Base-by-base conservation (phyloP, 2,329 filamentous ascomycete genomes). In the Aspergillus latus region DNA sequence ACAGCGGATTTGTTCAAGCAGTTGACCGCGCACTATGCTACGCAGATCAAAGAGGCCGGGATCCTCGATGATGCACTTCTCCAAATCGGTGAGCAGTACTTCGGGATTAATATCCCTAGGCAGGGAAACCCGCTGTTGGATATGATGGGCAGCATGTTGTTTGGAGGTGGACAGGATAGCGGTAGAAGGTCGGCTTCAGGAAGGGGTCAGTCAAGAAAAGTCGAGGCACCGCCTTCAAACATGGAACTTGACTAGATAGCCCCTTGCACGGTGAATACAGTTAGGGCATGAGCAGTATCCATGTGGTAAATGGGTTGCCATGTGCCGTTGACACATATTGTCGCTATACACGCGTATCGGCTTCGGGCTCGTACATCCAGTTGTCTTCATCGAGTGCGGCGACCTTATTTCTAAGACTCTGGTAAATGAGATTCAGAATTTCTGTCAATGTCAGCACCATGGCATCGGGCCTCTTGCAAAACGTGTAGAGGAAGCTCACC, bases 131-230 rank as follows among this genome's bases (percentile, higher is more conserved):
- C 92, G 2, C 79, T 99, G 73, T 85, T 97, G 75, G 94, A 99
- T 72, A 97, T 99, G 92, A 95, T 99, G 89, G 92, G 92, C 47
- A 92, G 86, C 60, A 85, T 99, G 81, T 89, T 99, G 68, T 92
- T 92, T 48, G 91, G 91, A 16, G 88, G 86, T 5, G 83, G 81
- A 28, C 83, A 82, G 21, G 64, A 63, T 37, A 72, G 75, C 48
- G 69, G 71, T 34, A 51, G 50, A 43, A 78, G 76, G 32, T 62
- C 64, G 47, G 60, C 67, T 29, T 71, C 72, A 58, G 59, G 62
- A n/a, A 65, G 62, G 52, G 59, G 52, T 32, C 61, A 78, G 56
- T 68, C 74, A 42, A 81, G 76, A 69, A 78, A 73, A 62, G 77
- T 80, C 36, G 77, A 79, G 54, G 75, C 74, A 32, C 72, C 76